Base-by-base conservation (phyloP, 352 stramenopile species). In the Saprolegnia diclina region DNA sequence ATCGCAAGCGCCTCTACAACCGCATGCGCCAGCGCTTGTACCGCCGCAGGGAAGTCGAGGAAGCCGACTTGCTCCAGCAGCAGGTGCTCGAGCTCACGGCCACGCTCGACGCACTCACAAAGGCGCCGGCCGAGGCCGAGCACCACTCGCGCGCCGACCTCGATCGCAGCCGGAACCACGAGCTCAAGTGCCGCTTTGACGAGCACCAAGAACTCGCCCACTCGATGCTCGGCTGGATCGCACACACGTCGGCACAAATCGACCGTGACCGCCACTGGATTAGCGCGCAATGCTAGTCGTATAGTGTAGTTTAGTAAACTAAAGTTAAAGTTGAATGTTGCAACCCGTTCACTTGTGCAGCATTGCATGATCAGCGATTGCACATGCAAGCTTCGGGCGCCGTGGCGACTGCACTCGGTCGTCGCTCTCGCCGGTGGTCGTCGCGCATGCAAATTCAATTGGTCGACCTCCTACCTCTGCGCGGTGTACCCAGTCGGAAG, bases 1-100 rank as follows among this genome's bases (percentile, higher is more conserved):
- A 52, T n/a, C 63, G 63, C 22, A 69, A 69, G 38, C 63, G 63
- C 2, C 44, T 69, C 29, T 69, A 69, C 63, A 69, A 69, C 38
- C 63, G 63, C 22, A 52, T 69, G 14, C 63, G 63, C 13, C 63
- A 69, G 52, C 63, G 63, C 22, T 32, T 69, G 10, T 69, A 69
- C 53, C 63, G 63, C 26, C 44, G 54, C 14, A 45, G 63, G 7
- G 63, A 69, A 22, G 21, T 69, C 10, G 26, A 61, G n/a, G 63
- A 69, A 62, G 63, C 50, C n/a, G 63, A 61, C 16, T 24, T 32
- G 22, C 53, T 69, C 5, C 18, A 69, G 21, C 10, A 26, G 5
- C 26, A 61, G 10, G 53, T 56, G 6, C 1, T 26, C 11, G 63
- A 69, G 21, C 26, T 61, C n/a, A 63, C 19, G 9, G 10, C 40